Base-by-base conservation (phyloP, 257 asterid species). In the Solanum etuberosum region DNA sequence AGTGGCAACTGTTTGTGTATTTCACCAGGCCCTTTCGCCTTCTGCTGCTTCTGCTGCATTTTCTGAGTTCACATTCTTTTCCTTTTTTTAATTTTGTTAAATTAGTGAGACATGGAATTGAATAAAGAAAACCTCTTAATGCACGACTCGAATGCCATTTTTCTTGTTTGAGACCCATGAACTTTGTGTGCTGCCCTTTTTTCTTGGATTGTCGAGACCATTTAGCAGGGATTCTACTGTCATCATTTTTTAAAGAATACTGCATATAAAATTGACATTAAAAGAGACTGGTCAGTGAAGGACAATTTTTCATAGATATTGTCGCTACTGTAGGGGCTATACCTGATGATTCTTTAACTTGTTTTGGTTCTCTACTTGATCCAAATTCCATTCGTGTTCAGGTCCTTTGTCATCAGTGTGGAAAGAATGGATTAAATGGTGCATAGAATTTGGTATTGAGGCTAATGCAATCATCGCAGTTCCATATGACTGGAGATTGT, bases 381-480 rank as follows among this genome's bases (percentile, higher is more conserved):
- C 42, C 29, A 80, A 63, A 82, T 86, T 67, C 83, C 87, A 61
- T 71, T 80, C 46, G 67, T 90, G 83, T 83, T 90, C 94, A 97
- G 99, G 99, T 92, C 99, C 99, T 87, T 95, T 97, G 83, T 94
- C 99, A 59, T 95, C 99, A 43, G 99, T 97, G 88, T 97, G 99
- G 99, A 97, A 97, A 92, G 99, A 97, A 76, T 97, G 99, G 98
- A 92, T 97, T 88, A 97, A 95, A 91, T 97, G 99, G 99, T 97
- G 99, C 94, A 95, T 97, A 92, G 98, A 97, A 93, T 97, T 97
- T 90, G 99, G 99, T 51, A 93, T 97, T 86, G 99, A 97, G 91
- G 94, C 99, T 89, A 95, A 97, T 92, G 98, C 99, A 78, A 97
- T 97, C 87, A 88, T 97, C 83, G 99, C 99, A 0, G 99, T 86